Evolutionary conservation across 441 rosid species (phyloP).

Genomic region (Lepidium campestre): DNA sequence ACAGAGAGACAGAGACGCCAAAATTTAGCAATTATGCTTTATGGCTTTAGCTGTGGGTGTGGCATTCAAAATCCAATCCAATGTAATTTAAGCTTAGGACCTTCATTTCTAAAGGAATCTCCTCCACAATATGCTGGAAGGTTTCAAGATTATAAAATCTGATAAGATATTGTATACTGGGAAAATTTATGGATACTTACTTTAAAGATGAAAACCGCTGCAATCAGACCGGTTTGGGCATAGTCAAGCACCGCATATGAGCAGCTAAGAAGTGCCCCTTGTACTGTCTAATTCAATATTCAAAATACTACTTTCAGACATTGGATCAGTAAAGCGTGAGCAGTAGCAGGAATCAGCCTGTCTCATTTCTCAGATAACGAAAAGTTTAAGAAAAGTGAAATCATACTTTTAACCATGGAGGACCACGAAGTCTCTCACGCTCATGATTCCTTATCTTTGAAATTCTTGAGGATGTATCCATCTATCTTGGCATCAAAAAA

Average conservation of each 20-base stretch:
- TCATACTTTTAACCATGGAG: conserved; percentile 90
- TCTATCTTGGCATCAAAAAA: conserved; percentile 63
- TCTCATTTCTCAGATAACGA: neutral
- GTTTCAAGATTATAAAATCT: neutral
- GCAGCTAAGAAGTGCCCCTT: conserved; percentile 82
- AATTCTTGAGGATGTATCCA: conserved; percentile 96
- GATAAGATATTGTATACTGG: neutral
- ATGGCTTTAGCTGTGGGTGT: neutral
- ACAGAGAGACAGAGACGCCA: neutral
- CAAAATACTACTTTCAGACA: conserved; percentile 10
- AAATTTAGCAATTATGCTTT: neutral
- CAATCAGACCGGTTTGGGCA: conserved; percentile 95
- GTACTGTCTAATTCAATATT: conserved; percentile 51
- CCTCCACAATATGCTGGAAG: neutral
- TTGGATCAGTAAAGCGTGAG: neutral
- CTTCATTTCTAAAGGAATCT: neutral
- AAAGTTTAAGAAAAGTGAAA: neutral
- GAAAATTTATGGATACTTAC: conserved; percentile 40
- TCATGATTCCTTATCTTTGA: conserved; percentile 87
- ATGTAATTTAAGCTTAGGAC: neutral
- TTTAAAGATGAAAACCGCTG: conserved; percentile 91
- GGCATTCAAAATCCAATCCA: neutral
- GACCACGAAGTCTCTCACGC: conserved; percentile 93
- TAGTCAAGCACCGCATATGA: conserved; percentile 81
- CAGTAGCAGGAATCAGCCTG: neutral